phyloP scores from a whole-genome alignment of 2,329 filamentous ascomycete species.

The Phaeoacremonium minimum region DNA sequence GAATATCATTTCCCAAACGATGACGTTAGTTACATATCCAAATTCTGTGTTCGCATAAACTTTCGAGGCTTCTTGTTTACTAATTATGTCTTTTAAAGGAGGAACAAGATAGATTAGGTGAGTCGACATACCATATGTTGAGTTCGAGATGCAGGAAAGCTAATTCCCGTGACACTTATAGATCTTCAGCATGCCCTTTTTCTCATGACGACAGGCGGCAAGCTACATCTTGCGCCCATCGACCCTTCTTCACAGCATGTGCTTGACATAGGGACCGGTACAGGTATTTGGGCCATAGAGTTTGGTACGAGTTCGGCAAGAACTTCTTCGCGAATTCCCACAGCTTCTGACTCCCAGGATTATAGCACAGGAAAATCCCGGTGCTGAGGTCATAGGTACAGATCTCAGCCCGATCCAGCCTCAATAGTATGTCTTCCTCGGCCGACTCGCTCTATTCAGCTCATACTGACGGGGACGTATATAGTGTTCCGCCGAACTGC shows the following conservation, averaged over 20 bases:
- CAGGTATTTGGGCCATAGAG: constrained; percentile 20
- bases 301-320: constrained; percentile 10
- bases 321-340: background rate
- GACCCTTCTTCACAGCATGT: constrained; percentile 16
- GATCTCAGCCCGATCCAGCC: constrained; percentile 19
- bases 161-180: background rate
- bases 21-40: background rate
- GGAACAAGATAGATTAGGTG: background rate
- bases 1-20: background rate
- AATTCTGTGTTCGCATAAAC: background rate
- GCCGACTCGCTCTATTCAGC: no score
- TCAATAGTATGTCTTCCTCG: constrained; percentile 4
- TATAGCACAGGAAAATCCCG: constrained; percentile 21
- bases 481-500: constrained; percentile 17
- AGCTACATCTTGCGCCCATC: constrained; percentile 14
- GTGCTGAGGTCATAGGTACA: constrained; percentile 15
- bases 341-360: background rate
- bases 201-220: constrained; percentile 3
- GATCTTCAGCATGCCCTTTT: background rate
- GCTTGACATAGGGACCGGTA: constrained; percentile 21
- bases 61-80: background rate
- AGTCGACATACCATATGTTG: background rate
- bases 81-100: background rate
- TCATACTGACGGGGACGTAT: no score
- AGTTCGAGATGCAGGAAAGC: background rate